These are phyloP conservation scores for Backusella macrospora DNA, from an alignment of 192 early-diverging fungal genomes.

Conservation along the genomic window DNA sequence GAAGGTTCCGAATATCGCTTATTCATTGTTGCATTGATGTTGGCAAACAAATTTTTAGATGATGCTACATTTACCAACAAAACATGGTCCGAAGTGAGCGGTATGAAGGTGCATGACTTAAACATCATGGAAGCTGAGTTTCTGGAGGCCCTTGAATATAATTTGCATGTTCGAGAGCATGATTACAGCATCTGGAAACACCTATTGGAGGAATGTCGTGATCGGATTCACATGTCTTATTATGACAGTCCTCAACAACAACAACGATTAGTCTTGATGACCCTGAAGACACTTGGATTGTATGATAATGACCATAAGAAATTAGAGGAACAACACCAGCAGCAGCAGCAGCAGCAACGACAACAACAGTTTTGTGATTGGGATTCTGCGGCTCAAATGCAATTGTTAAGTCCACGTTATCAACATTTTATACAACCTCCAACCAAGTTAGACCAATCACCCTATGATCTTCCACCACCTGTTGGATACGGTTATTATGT, in stretches of 20 bases:
- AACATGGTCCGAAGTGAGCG: constrained; percentile 86
- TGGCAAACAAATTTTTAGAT: constrained; percentile 82
- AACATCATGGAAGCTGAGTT: constrained; percentile 88
- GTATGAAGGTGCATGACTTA: constrained; percentile 80
- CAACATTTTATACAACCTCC: constrained; percentile 4
- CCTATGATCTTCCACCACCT: constrained; percentile 16
- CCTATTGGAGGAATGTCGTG: constrained; percentile 45
- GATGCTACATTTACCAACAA: constrained; percentile 90
- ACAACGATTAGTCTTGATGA: constrained; percentile 9
- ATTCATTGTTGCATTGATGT: constrained; percentile 57
- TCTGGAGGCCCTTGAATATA: constrained; percentile 72
- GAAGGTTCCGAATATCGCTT: constrained; percentile 59
- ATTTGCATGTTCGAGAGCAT: constrained; percentile 65
- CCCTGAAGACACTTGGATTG: constrained; percentile 21
- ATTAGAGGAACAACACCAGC: neutral
- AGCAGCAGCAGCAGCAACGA: neutral
- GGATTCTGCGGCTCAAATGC: neutral
- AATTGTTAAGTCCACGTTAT: neutral
- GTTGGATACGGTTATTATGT: constrained; percentile 4
- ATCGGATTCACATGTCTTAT: constrained; percentile 18
- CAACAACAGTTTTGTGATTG: neutral
- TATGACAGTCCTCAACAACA: constrained; percentile 6
- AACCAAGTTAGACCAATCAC: neutral
- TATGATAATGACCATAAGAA: constrained; percentile 10
- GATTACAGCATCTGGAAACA: constrained; percentile 73